Evolutionary conservation across 2,329 filamentous ascomycete genomes (phyloP).

Genomic region (Ambrosiella xylebori): DNA sequence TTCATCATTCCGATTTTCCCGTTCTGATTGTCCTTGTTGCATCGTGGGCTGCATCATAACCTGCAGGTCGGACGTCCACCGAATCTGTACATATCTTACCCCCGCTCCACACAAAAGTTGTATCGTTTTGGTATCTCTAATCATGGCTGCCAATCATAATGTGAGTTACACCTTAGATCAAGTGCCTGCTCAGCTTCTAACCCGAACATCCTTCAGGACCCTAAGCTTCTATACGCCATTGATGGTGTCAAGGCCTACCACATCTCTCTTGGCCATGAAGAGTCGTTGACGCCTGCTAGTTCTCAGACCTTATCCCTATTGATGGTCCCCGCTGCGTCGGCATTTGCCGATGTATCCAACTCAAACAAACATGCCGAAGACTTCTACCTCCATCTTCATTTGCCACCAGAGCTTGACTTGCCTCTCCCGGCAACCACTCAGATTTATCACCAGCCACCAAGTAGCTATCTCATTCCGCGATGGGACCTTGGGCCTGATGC

Average conservation of each 20-base stretch:
- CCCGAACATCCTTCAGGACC: constrained; percentile 28
- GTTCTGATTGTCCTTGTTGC: background rate
- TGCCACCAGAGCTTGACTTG: constrained; percentile 85
- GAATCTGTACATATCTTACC: background rate
- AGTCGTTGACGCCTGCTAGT: constrained; percentile 64
- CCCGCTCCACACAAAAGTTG: background rate
- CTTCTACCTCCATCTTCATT: constrained; percentile 90
- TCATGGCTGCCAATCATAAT: constrained; percentile 12
- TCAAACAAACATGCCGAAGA: constrained; percentile 58
- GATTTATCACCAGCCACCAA: constrained; percentile 88
- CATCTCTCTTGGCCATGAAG: constrained; percentile 72
- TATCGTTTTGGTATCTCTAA: background rate
- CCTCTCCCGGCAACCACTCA: constrained; percentile 89
- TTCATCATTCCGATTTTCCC: background rate
- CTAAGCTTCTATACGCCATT: constrained; percentile 53
- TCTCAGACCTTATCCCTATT: constrained; percentile 82
- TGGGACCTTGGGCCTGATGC: constrained; percentile 84
- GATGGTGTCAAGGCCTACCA: constrained; percentile 83
- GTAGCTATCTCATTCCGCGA: constrained; percentile 82
- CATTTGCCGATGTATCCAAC: constrained; percentile 39
- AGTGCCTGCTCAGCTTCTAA: background rate
- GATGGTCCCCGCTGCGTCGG: constrained; percentile 84
- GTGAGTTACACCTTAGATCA: background rate
- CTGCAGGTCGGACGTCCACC: background rate
- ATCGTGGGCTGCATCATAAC: background rate